Base-by-base conservation (phyloP, 2,329 filamentous ascomycete species). In the Endocalyx cinctus region DNA sequence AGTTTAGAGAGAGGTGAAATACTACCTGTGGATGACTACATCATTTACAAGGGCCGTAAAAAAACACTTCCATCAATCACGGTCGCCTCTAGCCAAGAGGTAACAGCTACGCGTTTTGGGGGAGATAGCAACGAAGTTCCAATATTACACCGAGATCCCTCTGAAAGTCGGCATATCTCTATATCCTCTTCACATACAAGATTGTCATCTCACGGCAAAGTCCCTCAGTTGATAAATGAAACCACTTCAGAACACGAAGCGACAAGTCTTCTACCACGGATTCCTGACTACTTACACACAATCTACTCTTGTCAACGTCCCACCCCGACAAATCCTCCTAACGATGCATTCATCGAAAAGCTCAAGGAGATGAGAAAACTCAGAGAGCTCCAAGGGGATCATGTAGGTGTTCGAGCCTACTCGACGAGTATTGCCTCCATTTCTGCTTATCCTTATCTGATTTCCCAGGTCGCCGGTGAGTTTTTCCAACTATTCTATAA, bases 371-470 rank as follows among this genome's bases (percentile, higher is more conserved):
- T 97, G 44, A 77, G 83, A 28, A 77, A 75, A 3, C 72, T 82
- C 3, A 76, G 90, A 15, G 70, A 77, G 12, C 67, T 96, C 2
- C 79, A 74, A 1, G 77, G 79, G 7, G 88, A 96, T 48, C 72
- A 84, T 29, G 79, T 94, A 38, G 87, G 87, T 3, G 79, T 89
- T 0, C 77, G 87, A 30, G 88, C 90, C 0, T 97, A 97, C 55
- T 89, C 84, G 18, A 88, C 84, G 2, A 81, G 84, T 10, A 94
- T 97, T 44, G 87, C 92, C 5, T 66, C 85, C 0, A 59, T 98
- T 13, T 78, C 86, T 4, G 86, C 90, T 1, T 96, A 96, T 50
- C 87, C 89, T 0, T 62, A 69, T 45, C 36, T 31, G 4, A 41
- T 77, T 11, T 56, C 60, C 15, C 60, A 55, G 10, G 42, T 61